Evolutionary conservation across 306 rosid species (phyloP).

Genomic region (Ceratonia siliqua): DNA sequence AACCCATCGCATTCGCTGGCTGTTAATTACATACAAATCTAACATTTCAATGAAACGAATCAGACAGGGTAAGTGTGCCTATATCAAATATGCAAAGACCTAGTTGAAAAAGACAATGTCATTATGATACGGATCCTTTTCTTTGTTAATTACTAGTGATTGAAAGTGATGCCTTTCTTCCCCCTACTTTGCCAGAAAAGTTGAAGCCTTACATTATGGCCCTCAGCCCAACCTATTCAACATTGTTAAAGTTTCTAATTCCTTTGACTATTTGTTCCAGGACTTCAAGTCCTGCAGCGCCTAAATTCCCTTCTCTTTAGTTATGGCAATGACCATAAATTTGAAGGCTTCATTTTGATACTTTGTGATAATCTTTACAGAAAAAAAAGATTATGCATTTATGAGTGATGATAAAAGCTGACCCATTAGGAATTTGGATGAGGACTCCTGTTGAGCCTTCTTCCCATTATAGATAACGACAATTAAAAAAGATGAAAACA

Average conservation of each 20-base stretch:
- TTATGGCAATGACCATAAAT: neutral
- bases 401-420: constrained; percentile 16
- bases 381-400: constrained; percentile 1
- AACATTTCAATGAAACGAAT: neutral
- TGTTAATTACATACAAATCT: neutral
- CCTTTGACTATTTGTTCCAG: neutral
- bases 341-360: neutral
- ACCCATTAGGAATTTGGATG: constrained; percentile 18
- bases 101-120: neutral
- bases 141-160: neutral
- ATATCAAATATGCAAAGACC: neutral
- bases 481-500: neutral
- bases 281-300: neutral
- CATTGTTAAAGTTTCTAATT: neutral
- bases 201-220: constrained; percentile 41
- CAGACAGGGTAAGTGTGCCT: neutral
- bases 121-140: neutral
- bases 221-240: neutral
- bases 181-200: constrained; percentile 25
- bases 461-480: neutral
- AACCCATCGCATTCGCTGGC: too few species aligned
- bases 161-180: constrained; percentile 9
- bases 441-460: neutral
- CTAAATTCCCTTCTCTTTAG: too few species aligned
- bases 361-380: neutral